These are phyloP conservation scores for Breviolum minutum DNA, from an alignment of 73 alveolate genomes.

Conservation along the genomic window DNA sequence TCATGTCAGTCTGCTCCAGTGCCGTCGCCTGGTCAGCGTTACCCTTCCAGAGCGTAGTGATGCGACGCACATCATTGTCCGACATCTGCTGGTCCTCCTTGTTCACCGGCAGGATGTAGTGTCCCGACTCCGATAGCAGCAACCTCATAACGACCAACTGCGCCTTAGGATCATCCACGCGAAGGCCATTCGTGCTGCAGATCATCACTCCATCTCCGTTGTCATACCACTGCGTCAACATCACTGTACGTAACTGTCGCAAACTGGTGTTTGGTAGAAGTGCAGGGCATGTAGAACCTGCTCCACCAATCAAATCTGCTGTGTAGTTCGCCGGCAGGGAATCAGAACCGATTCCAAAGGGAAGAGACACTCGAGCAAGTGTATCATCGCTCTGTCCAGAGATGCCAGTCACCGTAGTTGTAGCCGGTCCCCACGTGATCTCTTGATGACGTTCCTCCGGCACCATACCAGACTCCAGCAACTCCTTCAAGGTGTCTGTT, in stretches of 20 bases:
- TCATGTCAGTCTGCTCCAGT: not conserved
- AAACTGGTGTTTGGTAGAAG: not conserved
- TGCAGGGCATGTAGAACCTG: not conserved
- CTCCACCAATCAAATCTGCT: constrained; percentile 34
- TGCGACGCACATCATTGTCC: not conserved
- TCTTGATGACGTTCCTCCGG: not conserved
- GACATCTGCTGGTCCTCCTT: not conserved
- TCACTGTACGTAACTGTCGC: not conserved
- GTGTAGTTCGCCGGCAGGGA: not conserved
- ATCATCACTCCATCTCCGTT: constrained; percentile 24
- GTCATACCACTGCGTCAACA: constrained; percentile 19
- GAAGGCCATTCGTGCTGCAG: not conserved
- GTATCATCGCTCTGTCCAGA: constrained; percentile 24
- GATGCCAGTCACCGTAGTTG: constrained; percentile 34
- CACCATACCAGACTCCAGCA: not conserved
- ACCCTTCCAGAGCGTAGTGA: not conserved
- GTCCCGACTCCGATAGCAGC: constrained; percentile 48
- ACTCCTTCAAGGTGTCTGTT: constrained; percentile 1
- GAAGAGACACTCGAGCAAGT: not conserved
- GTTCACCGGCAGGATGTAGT: constrained; percentile 46
- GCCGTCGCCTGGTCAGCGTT: not conserved
- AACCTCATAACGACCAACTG: not conserved
- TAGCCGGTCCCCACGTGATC: not conserved
- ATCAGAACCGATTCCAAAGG: not conserved
- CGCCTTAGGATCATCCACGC: not conserved